Evolutionary conservation across 768 basidiomycete species (phyloP), one percentile per base, ranked within the genome.

Genomic region (Tylopilus plumbeoviolaceoides): DNA sequence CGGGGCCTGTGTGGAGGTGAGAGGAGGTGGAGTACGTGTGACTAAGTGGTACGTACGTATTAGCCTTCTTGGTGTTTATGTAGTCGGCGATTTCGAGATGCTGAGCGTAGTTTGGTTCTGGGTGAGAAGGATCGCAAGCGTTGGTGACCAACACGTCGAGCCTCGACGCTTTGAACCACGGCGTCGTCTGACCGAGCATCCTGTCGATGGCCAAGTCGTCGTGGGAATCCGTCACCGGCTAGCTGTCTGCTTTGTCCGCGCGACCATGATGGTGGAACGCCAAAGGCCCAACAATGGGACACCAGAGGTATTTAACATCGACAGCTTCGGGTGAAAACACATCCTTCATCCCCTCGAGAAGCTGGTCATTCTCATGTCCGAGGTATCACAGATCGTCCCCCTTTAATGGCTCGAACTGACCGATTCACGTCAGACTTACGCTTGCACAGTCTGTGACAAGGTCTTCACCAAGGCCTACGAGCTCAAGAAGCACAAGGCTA

Each of bases 31-130:
- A 11, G 18, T 7, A 18, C 21, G 31, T n/a, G 12, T 12, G 40
- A 18, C 3, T 2, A n/a, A 7, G 3, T 6, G 7, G 30, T 2
- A 75, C 87, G 58, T 70, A 95, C 92, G 81, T 91, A 74, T 99
- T 98, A 0, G 94, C 95, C 72, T 98, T 98, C 77, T 98, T 98
- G 51, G 75, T 74, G 71, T 95, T 95, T 72, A 98, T 84, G 63
- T 87, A 83, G 56, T 98, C 95, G 14, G 93, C 94, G 30, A 98
- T 84, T 70, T 98, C 94, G 59, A 99, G 80, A 67, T 98, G 91
- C 25, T 87, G 74, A 0, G 90, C 87, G 72, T 93, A 91, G 72
- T 97, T 95, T 27, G 94, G 94, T 67, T 94, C 92, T 58, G 81
- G 82, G 6, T 91, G 76, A 6, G 84, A 81, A 0, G 94, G 87